phyloP scores from a whole-genome alignment of 768 basidiomycete genomes.

The Tubosaeta sp. region DNA sequence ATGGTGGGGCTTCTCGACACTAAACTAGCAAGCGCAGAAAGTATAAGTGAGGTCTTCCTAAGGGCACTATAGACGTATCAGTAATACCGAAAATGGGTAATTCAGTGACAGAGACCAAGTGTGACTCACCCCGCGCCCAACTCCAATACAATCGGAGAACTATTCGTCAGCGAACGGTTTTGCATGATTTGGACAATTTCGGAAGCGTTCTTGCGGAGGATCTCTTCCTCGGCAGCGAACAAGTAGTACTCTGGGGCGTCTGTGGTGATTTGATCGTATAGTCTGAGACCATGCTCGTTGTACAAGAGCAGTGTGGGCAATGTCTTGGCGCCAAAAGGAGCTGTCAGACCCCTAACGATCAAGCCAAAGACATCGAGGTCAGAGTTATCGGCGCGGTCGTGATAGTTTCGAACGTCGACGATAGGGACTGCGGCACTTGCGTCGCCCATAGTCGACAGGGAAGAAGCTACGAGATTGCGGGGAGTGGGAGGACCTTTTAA shows the following conservation, averaged over 20 bases:
- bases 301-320: slow-evolving; percentile 86
- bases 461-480: background rate
- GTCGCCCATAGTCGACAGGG: slow-evolving; percentile 16
- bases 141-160: slow-evolving; percentile 69
- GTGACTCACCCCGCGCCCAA: slow-evolving; percentile 86
- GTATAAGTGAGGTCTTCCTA: slow-evolving; percentile 83
- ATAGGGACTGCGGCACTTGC: slow-evolving; percentile 15
- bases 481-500: background rate
- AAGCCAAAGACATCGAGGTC: slow-evolving; percentile 38
- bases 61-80: slow-evolving; percentile 53
- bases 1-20: slow-evolving; percentile 33
- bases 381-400: background rate
- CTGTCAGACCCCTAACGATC: slow-evolving; percentile 53
- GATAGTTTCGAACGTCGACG: slow-evolving; percentile 20
- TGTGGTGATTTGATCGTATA: slow-evolving; percentile 85
- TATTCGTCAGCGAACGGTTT: slow-evolving; percentile 20
- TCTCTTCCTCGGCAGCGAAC: slow-evolving; percentile 83
- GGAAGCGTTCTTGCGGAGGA: slow-evolving; percentile 65
- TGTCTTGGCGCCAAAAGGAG: slow-evolving; percentile 50
- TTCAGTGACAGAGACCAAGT: background rate
- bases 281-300: slow-evolving; percentile 76
- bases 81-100: background rate
- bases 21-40: slow-evolving; percentile 62
- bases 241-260: slow-evolving; percentile 82
- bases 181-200: slow-evolving; percentile 79